Base-by-base conservation (phyloP, 768 basidiomycete species). In the Rhizopogon salebrosus region DNA sequence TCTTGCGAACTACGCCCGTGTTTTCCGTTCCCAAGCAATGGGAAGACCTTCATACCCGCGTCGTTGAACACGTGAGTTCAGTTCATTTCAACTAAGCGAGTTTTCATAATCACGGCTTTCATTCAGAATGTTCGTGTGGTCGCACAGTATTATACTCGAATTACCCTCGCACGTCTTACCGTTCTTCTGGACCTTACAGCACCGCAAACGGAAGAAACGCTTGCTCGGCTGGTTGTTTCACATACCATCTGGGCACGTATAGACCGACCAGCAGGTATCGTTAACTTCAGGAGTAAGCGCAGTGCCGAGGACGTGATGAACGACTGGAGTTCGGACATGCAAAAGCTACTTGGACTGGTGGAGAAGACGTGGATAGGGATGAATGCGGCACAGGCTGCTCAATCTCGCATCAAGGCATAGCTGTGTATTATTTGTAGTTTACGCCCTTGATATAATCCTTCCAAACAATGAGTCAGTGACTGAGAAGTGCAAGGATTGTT, bases 341-440 rank as follows among this genome's bases (percentile, higher is more conserved):
- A 87, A 62, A 93, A 89, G 72, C 72, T 99, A 63, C 76, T 99
- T 55, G 82, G 88, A 16, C 71, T 97, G 38, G 90, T 94, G 13
- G 97, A 99, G 74, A 98, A 98, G 81, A 93, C 92, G n/a, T 97
- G 95, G 91, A 93, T 93, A 91, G 88, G 87, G 35, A 86, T 93
- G 80, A 92, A 92, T 59, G 90, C 91, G 31, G 90, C 91, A 10
- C 82, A 89, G 65, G 90, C 91, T 42, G 90, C 90, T 20, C 87
- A 89, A 59, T 83, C 87, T 46, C 76, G 84, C 54, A 72, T 74
- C 56, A 79, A 77, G 57, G 72, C 72, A 60, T 76, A 67, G 61
- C 49, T 39, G 38, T 51, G 42, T 49, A 51, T 48, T 26, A 51
- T 51, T 49, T 14, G 50, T 22, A 22, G 22, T 22, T 34, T 46